These are phyloP conservation scores for Fraxinus ornus DNA, from an alignment of 305 asterid genomes.

Conservation along the genomic window DNA sequence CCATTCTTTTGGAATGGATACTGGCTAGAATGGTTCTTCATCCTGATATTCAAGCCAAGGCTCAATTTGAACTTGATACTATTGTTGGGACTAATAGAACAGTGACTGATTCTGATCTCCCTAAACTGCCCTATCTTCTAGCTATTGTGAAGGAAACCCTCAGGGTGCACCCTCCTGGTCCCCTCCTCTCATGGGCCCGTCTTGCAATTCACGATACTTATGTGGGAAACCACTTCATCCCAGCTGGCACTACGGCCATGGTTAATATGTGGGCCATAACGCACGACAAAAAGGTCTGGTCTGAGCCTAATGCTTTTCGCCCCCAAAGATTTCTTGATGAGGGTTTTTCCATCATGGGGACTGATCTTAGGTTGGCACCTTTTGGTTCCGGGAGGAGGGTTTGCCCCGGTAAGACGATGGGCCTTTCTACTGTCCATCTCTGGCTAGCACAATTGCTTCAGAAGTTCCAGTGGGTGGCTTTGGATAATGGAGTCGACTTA, in stretches of 20 bases:
- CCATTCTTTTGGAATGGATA: conserved; percentile 75
- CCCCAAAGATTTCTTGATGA: conserved; percentile 67
- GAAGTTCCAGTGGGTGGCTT: conserved; percentile 42
- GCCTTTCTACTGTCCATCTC: conserved; percentile 70
- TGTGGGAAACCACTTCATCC: conserved; percentile 56
- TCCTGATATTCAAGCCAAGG: conserved; percentile 60
- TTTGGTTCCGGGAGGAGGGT: conserved; percentile 78
- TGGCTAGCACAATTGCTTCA: conserved; percentile 76
- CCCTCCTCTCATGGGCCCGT: conserved; percentile 88
- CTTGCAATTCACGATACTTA: conserved; percentile 59
- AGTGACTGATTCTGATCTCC: conserved; percentile 53
- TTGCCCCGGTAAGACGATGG: conserved; percentile 77
- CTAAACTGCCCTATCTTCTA: conserved; percentile 52
- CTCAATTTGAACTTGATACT: conserved; percentile 52
- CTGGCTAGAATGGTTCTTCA: conserved; percentile 83
- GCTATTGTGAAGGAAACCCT: conserved; percentile 78
- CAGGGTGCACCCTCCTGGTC: conserved; percentile 81
- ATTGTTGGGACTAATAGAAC: conserved; percentile 30
- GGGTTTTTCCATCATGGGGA: conserved; percentile 66
- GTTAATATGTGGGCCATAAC: conserved; percentile 92
- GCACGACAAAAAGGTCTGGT: conserved; percentile 54
- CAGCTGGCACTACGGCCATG: conserved; percentile 81
- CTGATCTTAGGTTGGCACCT: conserved; percentile 71
- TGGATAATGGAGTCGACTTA: conserved; percentile 45
- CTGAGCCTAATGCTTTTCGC: conserved; percentile 43